These are phyloP conservation scores for Arthrinium puccinioides DNA, from an alignment of 2,329 filamentous ascomycete species.

Conservation along the genomic window DNA sequence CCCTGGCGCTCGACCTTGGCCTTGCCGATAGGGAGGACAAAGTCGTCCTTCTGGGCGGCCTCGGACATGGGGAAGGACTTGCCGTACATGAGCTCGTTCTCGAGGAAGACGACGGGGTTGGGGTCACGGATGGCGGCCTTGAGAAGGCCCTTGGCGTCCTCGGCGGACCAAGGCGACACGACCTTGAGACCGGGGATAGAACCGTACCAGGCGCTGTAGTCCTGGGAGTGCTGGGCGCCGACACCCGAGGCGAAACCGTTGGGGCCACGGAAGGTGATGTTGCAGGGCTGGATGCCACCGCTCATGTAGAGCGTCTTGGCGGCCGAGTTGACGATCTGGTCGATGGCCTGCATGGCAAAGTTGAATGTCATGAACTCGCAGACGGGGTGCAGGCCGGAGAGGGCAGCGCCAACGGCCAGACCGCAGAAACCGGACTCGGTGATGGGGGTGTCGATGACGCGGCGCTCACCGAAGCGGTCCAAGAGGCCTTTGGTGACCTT, in stretches of 20 bases:
- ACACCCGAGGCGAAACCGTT: slow-evolving; percentile 97
- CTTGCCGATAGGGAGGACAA: slow-evolving; percentile 95
- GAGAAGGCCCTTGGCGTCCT: slow-evolving; percentile 95
- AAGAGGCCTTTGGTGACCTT: slow-evolving; percentile 98
- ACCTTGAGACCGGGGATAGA: slow-evolving; percentile 97
- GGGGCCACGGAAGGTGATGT: slow-evolving; percentile 98
- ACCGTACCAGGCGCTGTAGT: slow-evolving; percentile 98
- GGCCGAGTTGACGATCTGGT: slow-evolving; percentile 98
- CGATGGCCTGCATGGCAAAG: slow-evolving; percentile 99
- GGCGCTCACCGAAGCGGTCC: slow-evolving; percentile 94
- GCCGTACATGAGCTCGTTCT: slow-evolving; percentile 90
- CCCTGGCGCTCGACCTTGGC: slow-evolving; percentile 96
- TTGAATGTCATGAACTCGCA: slow-evolving; percentile 99
- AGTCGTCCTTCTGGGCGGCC: slow-evolving; percentile 91
- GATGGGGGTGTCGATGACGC: slow-evolving; percentile 97
- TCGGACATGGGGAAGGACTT: slow-evolving; percentile 95
- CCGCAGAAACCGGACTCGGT: slow-evolving; percentile 94
- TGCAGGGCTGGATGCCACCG: slow-evolving; percentile 97
- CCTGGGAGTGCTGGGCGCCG: slow-evolving; percentile 95
- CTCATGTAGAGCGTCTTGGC: slow-evolving; percentile 99
- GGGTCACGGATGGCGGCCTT: slow-evolving; percentile 98
- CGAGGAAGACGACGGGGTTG: slow-evolving; percentile 88
- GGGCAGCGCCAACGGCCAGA: slow-evolving; percentile 87
- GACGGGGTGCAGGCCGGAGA: slow-evolving; percentile 89
- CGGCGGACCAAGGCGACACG: slow-evolving; percentile 88